A percentile compares a stretch with the other conserved stretches of the same genome.
Conservation (phyloP, 805 yeast species). For the Metschnikowia dekortorum region DNA sequence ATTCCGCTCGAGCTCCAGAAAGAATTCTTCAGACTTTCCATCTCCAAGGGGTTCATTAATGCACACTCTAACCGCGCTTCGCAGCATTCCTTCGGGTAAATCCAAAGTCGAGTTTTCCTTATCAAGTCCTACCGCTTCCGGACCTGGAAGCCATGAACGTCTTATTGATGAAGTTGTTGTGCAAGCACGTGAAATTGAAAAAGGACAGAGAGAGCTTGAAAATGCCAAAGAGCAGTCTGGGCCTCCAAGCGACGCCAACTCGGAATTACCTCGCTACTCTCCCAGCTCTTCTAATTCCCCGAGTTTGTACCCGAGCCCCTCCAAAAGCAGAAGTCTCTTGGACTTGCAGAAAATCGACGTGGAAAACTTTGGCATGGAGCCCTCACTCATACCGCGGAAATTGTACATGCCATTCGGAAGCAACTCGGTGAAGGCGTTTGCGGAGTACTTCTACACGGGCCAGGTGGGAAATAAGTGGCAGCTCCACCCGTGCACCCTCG, state of each 20-base stretch:
- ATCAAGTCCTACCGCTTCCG: not conserved
- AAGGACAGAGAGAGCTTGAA: not conserved
- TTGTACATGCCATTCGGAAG: conserved; percentile 66
- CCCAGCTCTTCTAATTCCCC: not conserved
- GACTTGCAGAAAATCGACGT: conserved; percentile 31
- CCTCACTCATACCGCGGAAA: conserved; percentile 62
- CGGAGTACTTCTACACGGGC: conserved; percentile 75
- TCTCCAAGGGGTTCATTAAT: conserved; percentile 40
- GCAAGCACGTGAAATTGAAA: not conserved
- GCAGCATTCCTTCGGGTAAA: conserved; percentile 32
- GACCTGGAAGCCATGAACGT: not conserved
- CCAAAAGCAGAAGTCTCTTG: conserved; percentile 15
- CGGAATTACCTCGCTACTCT: not conserved
- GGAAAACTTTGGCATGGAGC: conserved; percentile 44
- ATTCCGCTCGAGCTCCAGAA: conserved; percentile 33
- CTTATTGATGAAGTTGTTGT: not conserved
- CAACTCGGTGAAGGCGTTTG: conserved; percentile 56
- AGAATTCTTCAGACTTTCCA: conserved; percentile 31
- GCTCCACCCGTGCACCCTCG: conserved; percentile 64
- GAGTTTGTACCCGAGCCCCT: not conserved
- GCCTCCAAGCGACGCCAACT: not conserved
- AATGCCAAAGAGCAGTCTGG: not conserved
- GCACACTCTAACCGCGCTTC: conserved; percentile 36
- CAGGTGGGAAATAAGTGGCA: conserved; percentile 74
- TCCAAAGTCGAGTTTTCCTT: conserved; percentile 36